Conservation (phyloP, 139 green algal species). For the Chlorella sorokiniana region DNA sequence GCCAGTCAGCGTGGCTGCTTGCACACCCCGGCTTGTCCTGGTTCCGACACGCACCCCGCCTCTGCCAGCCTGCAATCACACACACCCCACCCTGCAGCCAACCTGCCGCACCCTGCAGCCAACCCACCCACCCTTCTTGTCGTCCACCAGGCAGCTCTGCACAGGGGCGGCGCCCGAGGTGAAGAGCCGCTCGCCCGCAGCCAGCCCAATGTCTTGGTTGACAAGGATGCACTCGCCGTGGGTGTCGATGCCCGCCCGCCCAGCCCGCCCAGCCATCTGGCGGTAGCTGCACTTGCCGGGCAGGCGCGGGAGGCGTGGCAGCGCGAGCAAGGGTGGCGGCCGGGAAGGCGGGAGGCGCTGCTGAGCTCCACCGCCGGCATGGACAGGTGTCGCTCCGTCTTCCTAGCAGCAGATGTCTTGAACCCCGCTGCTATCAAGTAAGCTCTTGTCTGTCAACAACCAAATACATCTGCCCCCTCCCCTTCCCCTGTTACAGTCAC, state of each 20-base stretch:
- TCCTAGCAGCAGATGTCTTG: no score
- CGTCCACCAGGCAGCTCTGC: slow-evolving; percentile 71
- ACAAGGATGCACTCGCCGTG: slow-evolving; percentile 66
- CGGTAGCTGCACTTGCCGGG: slow-evolving; percentile 64
- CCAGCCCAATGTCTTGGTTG: slow-evolving; percentile 20
- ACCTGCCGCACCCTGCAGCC: not conserved
- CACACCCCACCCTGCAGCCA: not conserved
- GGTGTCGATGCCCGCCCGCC: slow-evolving; percentile 56
- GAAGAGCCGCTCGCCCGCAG: slow-evolving; percentile 53
- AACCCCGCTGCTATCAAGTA: no score
- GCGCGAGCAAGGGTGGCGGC: not conserved
- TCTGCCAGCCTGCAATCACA: no score
- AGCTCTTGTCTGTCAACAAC: not conserved
- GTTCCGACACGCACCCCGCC: no score
- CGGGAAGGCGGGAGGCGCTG: no score
- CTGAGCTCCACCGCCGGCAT: no score
- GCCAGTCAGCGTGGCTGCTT: no score
- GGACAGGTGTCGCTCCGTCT: no score
- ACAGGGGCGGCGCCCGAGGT: slow-evolving; percentile 49
- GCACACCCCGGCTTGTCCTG: no score
- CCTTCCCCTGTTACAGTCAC: not conserved
- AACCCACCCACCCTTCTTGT: slow-evolving; percentile 30
- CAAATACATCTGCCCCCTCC: not conserved
- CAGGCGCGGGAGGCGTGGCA: no score
- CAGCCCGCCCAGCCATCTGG: slow-evolving; percentile 76